phyloP scores from a whole-genome alignment of 2,329 filamentous ascomycete genomes.

The Colletotrichum lupini region DNA sequence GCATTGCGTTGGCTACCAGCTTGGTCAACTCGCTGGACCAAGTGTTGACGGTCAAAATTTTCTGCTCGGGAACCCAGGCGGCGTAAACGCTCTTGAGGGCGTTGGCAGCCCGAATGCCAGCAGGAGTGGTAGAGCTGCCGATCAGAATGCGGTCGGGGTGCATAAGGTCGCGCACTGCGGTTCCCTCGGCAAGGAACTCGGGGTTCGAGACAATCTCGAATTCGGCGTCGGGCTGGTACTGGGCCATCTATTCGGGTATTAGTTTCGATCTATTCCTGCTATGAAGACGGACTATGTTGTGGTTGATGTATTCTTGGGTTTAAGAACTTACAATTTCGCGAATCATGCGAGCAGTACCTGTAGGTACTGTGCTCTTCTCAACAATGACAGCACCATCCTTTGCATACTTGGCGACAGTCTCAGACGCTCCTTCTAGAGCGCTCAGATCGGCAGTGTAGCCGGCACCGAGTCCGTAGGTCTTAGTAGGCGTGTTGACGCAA shows the following conservation, averaged over 20 bases:
- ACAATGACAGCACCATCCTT: constrained; percentile 78
- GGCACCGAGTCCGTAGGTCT: constrained; percentile 74
- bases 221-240: constrained; percentile 69
- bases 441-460: constrained; percentile 79
- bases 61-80: constrained; percentile 74
- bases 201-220: constrained; percentile 86
- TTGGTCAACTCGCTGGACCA: constrained; percentile 85
- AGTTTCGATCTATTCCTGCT: background rate
- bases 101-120: constrained; percentile 71
- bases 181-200: constrained; percentile 84
- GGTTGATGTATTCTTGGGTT: too few relatives aligned
- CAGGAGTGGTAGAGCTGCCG: constrained; percentile 71
- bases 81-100: constrained; percentile 75
- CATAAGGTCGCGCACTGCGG: constrained; percentile 77
- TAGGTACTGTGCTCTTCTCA: constrained; percentile 85
- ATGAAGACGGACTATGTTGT: background rate
- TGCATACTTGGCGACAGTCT: constrained; percentile 74
- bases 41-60: constrained; percentile 78
- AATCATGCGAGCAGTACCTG: constrained; percentile 77
- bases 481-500: constrained; percentile 84
- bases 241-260: constrained; percentile 56
- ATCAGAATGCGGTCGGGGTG: constrained; percentile 80
- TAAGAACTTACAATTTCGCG: constrained; percentile 68
- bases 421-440: constrained; percentile 76
- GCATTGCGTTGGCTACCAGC: constrained; percentile 82